Base-by-base conservation (phyloP, 1,139 yeast genomes). In the Yamadazyma atlantica region DNA sequence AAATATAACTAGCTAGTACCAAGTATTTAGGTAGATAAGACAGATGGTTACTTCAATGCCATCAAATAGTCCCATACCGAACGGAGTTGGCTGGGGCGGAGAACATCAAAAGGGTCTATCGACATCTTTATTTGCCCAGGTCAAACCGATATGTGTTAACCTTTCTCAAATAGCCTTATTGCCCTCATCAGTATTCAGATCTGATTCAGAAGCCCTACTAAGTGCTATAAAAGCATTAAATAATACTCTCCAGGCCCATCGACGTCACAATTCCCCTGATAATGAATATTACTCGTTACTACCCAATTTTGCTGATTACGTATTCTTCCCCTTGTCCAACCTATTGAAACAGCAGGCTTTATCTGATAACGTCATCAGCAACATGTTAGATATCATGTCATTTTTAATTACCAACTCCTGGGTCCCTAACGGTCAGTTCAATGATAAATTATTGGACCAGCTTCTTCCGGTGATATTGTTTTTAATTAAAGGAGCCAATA, bases 271-370 rank as follows among this genome's bases (percentile, higher is more conserved):
- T 32, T 26, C 34, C 1, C 34, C 38, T 0, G 34, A 40, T 8
- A 49, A 41, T 11, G 49, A 40, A 5, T 42, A 51, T 3, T 66
- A 64, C 39, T 36, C 48, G 7, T 38, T 67, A 7, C 50, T 68
- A 2, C 48, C 61, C 4, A 64, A 59, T 19, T 41, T 70, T 14
- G 74, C 73, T 0, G 75, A 70, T 48, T 70, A 70, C 41, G 51
- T 70, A 3, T 70, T 70, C 46, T 68, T 60, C 38, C 76, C 76
- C 1, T 38, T 70, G 12, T 61, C 75, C 2, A 54, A 51, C 30
- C 42, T 69, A 27, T 45, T 70, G 23, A 64, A 65, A 42, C 62
- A 57, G 28, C 50, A 58, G 4, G 33, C 32, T 4, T 49, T 69
- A 17, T 47, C 46, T 18, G 60, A 54, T 21, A 23, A 42, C 1